Evolutionary conservation across 805 yeast species (phyloP).

Genomic region (Teunomyces stri): DNA sequence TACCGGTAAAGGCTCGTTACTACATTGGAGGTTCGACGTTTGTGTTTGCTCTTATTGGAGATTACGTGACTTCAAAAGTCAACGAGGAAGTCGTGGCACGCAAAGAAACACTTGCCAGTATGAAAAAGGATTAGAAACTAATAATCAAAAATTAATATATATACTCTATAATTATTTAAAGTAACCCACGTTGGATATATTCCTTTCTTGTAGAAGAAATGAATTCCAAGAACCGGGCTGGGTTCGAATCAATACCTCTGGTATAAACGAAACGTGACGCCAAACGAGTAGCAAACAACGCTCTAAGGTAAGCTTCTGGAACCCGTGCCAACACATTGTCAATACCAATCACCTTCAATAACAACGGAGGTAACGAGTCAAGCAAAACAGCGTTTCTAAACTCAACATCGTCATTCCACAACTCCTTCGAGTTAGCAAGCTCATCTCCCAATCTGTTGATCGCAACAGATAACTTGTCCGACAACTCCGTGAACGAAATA

Average conservation of each 20-base stretch:
- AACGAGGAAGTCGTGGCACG: constrained; percentile 38
- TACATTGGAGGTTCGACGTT: constrained; percentile 42
- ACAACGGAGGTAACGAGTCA: constrained; percentile 74
- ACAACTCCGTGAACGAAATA: constrained; percentile 61
- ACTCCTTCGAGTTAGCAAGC: constrained; percentile 71
- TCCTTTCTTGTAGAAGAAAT: constrained; percentile 57
- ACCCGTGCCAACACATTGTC: constrained; percentile 69
- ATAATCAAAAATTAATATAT: not conserved
- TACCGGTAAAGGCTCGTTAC: constrained; percentile 40
- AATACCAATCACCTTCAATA: constrained; percentile 65
- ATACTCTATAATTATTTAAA: constrained; percentile 11
- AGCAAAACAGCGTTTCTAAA: constrained; percentile 76
- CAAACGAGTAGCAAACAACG: constrained; percentile 81
- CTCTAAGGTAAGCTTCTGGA: constrained; percentile 83
- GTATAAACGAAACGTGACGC: constrained; percentile 84
- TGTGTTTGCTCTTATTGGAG: constrained; percentile 38
- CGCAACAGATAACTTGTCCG: constrained; percentile 80
- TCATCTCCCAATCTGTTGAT: constrained; percentile 86
- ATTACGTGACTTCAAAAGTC: constrained; percentile 33
- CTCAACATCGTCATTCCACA: constrained; percentile 76
- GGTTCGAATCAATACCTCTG: constrained; percentile 77
- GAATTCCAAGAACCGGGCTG: constrained; percentile 70
- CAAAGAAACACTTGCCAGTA: constrained; percentile 18
- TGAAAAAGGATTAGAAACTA: not conserved
- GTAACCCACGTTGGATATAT: constrained; percentile 29